A percentile compares a stretch with the other conserved stretches of the same genome.
phyloP scores from a whole-genome alignment of 2,329 filamentous ascomycete genomes.

The Paraphaeosphaeria minitans region DNA sequence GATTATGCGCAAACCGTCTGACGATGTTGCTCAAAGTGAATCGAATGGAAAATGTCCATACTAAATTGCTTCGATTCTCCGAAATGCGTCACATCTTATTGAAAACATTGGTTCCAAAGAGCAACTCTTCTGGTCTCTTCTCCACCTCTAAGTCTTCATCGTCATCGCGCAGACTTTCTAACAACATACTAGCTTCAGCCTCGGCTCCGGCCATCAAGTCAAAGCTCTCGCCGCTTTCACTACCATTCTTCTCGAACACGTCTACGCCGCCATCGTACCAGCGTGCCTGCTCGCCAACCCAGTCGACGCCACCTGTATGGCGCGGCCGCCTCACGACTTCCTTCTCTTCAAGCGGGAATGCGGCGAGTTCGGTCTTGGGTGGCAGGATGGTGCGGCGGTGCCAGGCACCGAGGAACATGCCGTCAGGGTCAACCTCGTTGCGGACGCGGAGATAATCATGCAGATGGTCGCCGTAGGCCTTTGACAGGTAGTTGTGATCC shows the following conservation, averaged over 20 bases:
- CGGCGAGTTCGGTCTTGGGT: slow-evolving; percentile 31
- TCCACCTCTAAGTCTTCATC: slow-evolving; percentile 16
- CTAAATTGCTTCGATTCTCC: background rate
- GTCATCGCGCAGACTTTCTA: slow-evolving; percentile 38
- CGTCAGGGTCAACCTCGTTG: slow-evolving; percentile 74
- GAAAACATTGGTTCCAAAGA: slow-evolving; percentile 32
- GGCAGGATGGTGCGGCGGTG: slow-evolving; percentile 65
- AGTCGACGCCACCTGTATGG: slow-evolving; percentile 42
- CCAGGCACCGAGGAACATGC: slow-evolving; percentile 91
- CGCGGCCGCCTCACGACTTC: slow-evolving; percentile 44
- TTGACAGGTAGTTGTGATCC: slow-evolving; percentile 63
- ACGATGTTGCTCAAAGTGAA: background rate
- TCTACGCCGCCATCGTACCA: slow-evolving; percentile 43
- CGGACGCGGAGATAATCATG: slow-evolving; percentile 70
- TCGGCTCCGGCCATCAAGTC: slow-evolving; percentile 54
- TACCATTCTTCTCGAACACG: slow-evolving; percentile 36
- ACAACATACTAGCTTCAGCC: slow-evolving; percentile 44
- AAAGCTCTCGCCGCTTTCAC: slow-evolving; percentile 47
- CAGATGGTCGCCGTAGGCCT: slow-evolving; percentile 72
- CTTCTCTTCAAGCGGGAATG: slow-evolving; percentile 50
- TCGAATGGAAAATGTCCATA: background rate
- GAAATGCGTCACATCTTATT: slow-evolving; percentile 29
- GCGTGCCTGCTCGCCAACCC: slow-evolving; percentile 46
- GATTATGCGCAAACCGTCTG: background rate
- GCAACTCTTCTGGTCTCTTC: slow-evolving; percentile 21